These are phyloP conservation scores for Termitomyces sp. DNA, from an alignment of 768 basidiomycete species.

Conservation along the genomic window DNA sequence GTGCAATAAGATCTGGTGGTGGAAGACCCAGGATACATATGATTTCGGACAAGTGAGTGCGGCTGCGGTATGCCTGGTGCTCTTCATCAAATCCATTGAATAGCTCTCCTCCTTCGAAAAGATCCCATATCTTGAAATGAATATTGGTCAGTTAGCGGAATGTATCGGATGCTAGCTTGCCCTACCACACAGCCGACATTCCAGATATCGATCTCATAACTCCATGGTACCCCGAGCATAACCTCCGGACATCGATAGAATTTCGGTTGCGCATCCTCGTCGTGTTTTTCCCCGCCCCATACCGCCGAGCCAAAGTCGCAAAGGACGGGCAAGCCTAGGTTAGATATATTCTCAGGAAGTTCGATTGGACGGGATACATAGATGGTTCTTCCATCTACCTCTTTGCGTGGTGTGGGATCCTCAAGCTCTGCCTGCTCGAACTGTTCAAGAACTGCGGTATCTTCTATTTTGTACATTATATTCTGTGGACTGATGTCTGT, in stretches of 20 bases:
- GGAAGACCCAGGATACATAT: background rate
- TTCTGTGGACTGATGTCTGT: too few species aligned
- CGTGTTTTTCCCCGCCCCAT: background rate
- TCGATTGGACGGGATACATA: slow-evolving; percentile 8
- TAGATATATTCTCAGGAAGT: background rate
- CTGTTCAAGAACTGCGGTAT: background rate
- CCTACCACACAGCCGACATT: background rate
- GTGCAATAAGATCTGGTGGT: background rate
- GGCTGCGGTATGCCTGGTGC: background rate
- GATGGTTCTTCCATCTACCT: slow-evolving; percentile 6
- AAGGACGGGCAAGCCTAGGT: slow-evolving; percentile 11
- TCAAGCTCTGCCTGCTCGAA: slow-evolving; percentile 14
- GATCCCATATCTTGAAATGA: background rate
- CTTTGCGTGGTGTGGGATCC: slow-evolving; percentile 13
- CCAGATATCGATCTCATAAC: background rate
- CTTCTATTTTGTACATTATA: background rate
- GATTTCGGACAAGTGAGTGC: background rate
- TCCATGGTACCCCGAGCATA: background rate
- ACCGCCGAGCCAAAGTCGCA: slow-evolving; percentile 21
- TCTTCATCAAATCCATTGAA: background rate
- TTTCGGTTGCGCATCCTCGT: background rate
- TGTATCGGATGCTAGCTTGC: background rate
- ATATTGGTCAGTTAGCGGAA: background rate
- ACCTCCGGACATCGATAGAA: background rate
- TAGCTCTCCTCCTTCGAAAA: background rate